These are phyloP conservation scores for Thermothelomyces thermophilus DNA, from an alignment of 2,329 filamentous ascomycete species.

Conservation along the genomic window DNA sequence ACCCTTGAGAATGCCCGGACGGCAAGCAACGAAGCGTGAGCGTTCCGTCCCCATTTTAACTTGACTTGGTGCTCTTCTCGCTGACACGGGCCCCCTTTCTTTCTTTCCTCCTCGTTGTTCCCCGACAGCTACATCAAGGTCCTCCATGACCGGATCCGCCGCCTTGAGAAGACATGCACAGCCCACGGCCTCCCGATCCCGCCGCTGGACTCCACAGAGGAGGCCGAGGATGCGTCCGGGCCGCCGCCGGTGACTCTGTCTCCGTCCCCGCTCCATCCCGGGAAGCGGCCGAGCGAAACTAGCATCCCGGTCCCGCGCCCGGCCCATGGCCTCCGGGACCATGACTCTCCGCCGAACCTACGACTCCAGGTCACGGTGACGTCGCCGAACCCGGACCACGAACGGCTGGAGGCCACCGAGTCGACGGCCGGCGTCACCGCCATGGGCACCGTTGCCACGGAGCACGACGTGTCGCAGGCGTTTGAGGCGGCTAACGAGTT, in stretches of 20 bases:
- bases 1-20: constrained; percentile 32
- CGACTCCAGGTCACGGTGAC: not conserved
- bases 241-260: not conserved
- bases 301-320: not conserved
- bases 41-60: not conserved
- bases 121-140: constrained; percentile 22
- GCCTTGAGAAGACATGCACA: constrained; percentile 24
- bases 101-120: not conserved
- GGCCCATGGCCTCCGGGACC: not conserved
- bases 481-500: constrained; percentile 29
- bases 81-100: no score
- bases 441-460: constrained; percentile 34
- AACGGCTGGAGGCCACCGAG: constrained; percentile 17
- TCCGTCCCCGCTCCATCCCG: not conserved
- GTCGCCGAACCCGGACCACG: constrained; percentile 6
- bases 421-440: constrained; percentile 28
- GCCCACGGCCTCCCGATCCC: constrained; percentile 15
- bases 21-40: constrained; percentile 32
- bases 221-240: not conserved
- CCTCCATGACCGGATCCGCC: constrained; percentile 27
- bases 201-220: constrained; percentile 8
- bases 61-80: no score
- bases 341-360: constrained; percentile 1
- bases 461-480: constrained; percentile 17
- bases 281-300: not conserved